A percentile compares a stretch with the other conserved stretches of the same genome.
Conservation (phyloP, 148 eudicot genomes). For the Cornus controversa region DNA sequence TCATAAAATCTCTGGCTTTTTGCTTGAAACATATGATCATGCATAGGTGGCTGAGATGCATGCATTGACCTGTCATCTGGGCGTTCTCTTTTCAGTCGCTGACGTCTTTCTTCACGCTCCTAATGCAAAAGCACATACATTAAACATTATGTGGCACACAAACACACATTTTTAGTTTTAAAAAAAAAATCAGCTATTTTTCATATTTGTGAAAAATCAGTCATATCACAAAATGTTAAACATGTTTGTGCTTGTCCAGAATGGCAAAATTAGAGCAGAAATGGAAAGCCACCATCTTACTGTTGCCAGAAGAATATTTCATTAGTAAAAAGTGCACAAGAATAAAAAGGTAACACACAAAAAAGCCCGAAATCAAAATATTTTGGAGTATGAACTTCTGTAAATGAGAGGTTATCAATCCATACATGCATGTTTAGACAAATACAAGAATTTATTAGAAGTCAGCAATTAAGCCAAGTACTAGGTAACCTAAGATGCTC, state of each 20-base stretch:
- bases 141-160: constrained; percentile 1
- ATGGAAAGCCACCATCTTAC: neutral
- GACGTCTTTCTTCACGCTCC: constrained; percentile 98
- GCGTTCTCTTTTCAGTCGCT: constrained; percentile 59
- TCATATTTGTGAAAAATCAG: neutral
- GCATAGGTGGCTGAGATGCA: constrained; percentile 36
- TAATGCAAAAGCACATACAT: constrained; percentile 30
- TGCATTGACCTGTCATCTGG: constrained; percentile 70
- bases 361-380: too few relatives aligned
- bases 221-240: neutral
- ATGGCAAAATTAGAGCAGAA: neutral
- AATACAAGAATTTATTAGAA: neutral
- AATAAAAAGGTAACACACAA: neutral
- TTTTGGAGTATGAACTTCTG: neutral
- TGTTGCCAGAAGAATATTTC: neutral
- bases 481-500: neutral
- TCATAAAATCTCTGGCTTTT: constrained; percentile 60
- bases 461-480: neutral
- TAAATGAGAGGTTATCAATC: neutral
- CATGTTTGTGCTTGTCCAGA: neutral
- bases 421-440: neutral
- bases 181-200: neutral
- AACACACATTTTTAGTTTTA: neutral
- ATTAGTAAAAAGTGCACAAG: neutral
- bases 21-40: constrained; percentile 45